Evolutionary conservation across 169 alveolate genomes (phyloP).

Genomic region (Miamiensis avidus): DNA sequence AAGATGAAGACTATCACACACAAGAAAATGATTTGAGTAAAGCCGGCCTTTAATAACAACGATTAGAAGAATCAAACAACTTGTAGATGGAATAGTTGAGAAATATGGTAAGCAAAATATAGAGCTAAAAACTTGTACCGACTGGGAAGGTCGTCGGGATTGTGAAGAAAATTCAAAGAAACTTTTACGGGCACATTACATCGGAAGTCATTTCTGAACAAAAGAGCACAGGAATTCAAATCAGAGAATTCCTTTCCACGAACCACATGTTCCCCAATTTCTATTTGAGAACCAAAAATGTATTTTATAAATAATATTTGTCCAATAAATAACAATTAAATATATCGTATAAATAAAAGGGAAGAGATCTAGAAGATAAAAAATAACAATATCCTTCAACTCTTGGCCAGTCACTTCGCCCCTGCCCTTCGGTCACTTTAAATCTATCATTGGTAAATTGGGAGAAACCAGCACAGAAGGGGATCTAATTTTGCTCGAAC

Average conservation of each 20-base stretch:
- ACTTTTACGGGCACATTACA: slow-evolving; percentile 92
- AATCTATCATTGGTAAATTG: slow-evolving; percentile 57
- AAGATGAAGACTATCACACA: slow-evolving; percentile 46
- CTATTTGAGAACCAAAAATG: slow-evolving; percentile 89
- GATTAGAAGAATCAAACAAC: slow-evolving; percentile 48
- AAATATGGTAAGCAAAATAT: slow-evolving; percentile 33
- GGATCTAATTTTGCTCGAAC: slow-evolving; percentile 80
- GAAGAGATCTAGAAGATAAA: slow-evolving; percentile 67
- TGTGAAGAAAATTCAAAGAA: slow-evolving; percentile 87
- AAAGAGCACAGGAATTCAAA: slow-evolving; percentile 48
- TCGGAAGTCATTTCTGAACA: slow-evolving; percentile 49
- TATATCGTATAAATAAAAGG: slow-evolving; percentile 30
- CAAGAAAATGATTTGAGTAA: slow-evolving; percentile 28
- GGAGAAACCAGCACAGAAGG: slow-evolving; percentile 61
- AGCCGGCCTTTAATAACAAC: slow-evolving; percentile 12
- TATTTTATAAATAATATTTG: slow-evolving; percentile 49
- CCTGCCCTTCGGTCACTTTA: slow-evolving; percentile 58
- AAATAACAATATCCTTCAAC: slow-evolving; percentile 74
- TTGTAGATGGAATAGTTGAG: slow-evolving; percentile 13
- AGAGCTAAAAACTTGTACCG: slow-evolving; percentile 45
- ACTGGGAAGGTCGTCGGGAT: slow-evolving; percentile 92
- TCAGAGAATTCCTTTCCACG: slow-evolving; percentile 90
- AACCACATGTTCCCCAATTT: slow-evolving; percentile 80
- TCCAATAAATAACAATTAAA: too few species aligned
- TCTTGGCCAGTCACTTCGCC: slow-evolving; percentile 31